phyloP scores from a whole-genome alignment of 495 filamentous ascomycete genomes.

The Amphirosellinia nigrospora region DNA sequence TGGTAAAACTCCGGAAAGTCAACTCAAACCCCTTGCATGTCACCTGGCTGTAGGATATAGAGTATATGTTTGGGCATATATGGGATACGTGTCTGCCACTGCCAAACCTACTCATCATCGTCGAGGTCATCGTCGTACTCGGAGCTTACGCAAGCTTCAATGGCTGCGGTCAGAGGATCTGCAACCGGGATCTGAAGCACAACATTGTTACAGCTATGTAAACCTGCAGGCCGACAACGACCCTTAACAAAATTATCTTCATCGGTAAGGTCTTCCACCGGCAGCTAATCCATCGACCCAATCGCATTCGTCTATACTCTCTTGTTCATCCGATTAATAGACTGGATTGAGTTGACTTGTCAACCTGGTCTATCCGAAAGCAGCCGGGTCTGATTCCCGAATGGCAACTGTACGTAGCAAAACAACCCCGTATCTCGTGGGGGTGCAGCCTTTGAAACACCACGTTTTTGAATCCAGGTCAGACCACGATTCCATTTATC shows the following conservation, averaged over 20 bases:
- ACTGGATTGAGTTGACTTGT: neutral
- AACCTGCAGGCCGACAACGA: neutral
- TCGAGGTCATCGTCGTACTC: neutral
- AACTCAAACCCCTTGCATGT: neutral
- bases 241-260: neutral
- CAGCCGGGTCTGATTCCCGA: neutral
- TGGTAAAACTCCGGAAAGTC: slow-evolving; percentile 5
- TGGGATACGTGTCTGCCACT: neutral
- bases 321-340: slow-evolving; percentile 9
- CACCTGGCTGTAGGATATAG: neutral
- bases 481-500: neutral
- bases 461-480: neutral
- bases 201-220: slow-evolving; percentile 1
- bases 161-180: slow-evolving; percentile 14
- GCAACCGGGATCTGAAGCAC: slow-evolving; percentile 22
- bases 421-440: neutral
- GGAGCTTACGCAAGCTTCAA: neutral
- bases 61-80: neutral
- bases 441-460: neutral
- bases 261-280: neutral
- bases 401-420: neutral
- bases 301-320: neutral
- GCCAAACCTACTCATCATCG: neutral
- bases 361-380: neutral
- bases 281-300: neutral